These are phyloP conservation scores for Starmera stellimalicola DNA, from an alignment of 1,139 yeast genomes.

Conservation along the genomic window DNA sequence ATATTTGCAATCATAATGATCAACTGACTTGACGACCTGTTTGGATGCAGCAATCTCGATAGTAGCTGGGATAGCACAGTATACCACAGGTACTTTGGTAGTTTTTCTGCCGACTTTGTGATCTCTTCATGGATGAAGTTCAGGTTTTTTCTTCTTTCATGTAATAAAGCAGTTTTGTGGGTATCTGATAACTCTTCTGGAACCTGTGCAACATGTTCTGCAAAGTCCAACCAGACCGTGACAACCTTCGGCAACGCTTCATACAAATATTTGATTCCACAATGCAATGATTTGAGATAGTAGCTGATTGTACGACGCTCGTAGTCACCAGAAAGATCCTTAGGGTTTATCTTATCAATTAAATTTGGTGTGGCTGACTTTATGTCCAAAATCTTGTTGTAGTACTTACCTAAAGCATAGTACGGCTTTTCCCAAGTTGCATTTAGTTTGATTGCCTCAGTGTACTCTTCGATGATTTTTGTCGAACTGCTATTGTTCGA, in stretches of 20 bases:
- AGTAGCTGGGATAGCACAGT: slow-evolving; percentile 79
- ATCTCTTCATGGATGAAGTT: slow-evolving; percentile 45
- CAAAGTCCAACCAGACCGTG: slow-evolving; percentile 88
- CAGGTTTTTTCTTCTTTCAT: slow-evolving; percentile 30
- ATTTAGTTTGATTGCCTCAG: slow-evolving; percentile 47
- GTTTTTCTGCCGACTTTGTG: slow-evolving; percentile 31
- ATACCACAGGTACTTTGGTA: slow-evolving; percentile 68
- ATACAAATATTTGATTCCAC: slow-evolving; percentile 61
- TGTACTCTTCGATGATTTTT: slow-evolving; percentile 64
- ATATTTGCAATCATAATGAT: slow-evolving; percentile 47
- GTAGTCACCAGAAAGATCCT: slow-evolving; percentile 40
- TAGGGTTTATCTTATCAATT: slow-evolving; percentile 7
- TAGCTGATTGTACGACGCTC: slow-evolving; percentile 57
- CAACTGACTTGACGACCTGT: slow-evolving; percentile 44
- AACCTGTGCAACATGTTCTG: slow-evolving; percentile 26
- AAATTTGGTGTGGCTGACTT: slow-evolving; percentile 7
- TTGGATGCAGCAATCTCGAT: slow-evolving; percentile 66
- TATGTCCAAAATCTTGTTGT: slow-evolving; percentile 60
- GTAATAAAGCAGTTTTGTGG: slow-evolving; percentile 16
- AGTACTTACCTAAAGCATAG: slow-evolving; percentile 74
- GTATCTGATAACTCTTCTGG: slow-evolving; percentile 10
- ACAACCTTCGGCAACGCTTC: slow-evolving; percentile 86
- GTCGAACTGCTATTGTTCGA: slow-evolving; percentile 80
- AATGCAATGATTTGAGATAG: slow-evolving; percentile 58
- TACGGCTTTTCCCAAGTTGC: slow-evolving; percentile 70